phyloP scores from a whole-genome alignment of 2,329 filamentous ascomycete species.

The Xylariomycetidae sp. region DNA sequence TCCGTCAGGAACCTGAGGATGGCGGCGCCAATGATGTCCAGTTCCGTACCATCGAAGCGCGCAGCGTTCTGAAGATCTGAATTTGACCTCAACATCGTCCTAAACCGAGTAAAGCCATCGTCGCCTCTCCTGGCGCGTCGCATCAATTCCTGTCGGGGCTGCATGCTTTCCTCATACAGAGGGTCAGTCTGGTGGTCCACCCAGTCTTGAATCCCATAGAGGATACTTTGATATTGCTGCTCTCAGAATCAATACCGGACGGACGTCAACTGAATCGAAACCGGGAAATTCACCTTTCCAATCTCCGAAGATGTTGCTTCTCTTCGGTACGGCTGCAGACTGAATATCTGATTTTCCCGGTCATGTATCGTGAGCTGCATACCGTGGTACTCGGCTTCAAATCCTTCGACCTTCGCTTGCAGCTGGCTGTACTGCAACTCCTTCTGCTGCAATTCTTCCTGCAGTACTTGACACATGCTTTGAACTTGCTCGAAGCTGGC shows the following conservation, averaged over 20 bases:
- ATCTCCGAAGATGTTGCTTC: constrained; percentile 32
- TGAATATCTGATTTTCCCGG: constrained; percentile 34
- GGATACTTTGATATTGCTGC: neutral
- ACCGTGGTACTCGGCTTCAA: neutral
- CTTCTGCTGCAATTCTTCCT: too few relatives aligned
- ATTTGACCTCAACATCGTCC: too few relatives aligned
- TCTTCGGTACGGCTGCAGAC: constrained; percentile 33
- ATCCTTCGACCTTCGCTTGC: neutral
- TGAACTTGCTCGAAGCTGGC: too few relatives aligned
- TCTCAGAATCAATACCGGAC: neutral
- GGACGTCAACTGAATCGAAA: neutral
- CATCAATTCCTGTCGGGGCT: neutral
- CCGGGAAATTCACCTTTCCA: constrained; percentile 23
- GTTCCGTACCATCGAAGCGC: too few relatives aligned
- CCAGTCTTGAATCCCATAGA: neutral
- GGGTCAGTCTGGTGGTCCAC: neutral
- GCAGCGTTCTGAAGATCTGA: too few relatives aligned
- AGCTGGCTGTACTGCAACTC: neutral
- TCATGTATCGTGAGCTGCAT: constrained; percentile 26
- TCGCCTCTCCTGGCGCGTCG: too few relatives aligned
- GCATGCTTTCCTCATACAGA: neutral
- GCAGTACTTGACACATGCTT: too few relatives aligned
- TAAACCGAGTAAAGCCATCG: too few relatives aligned
- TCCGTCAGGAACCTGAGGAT: too few relatives aligned
- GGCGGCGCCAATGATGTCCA: too few relatives aligned